Conservation (phyloP, 805 yeast genomes). For the Brettanomyces nanus region DNA sequence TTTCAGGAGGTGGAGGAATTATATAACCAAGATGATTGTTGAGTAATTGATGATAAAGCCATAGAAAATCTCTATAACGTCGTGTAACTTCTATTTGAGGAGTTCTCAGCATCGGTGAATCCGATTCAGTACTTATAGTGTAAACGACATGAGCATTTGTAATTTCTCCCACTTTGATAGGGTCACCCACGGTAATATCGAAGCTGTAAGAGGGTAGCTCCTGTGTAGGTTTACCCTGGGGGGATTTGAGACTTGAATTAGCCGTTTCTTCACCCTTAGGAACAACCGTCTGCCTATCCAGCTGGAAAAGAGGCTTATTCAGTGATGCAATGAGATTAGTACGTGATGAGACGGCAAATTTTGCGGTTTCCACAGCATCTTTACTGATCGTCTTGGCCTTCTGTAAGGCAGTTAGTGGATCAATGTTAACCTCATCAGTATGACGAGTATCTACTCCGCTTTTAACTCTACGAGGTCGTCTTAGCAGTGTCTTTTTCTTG, state of each 20-base stretch:
- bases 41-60: conserved; percentile 86
- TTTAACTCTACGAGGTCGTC: conserved; percentile 35
- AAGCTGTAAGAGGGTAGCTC: conserved; percentile 28
- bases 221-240: not conserved
- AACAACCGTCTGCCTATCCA: conserved; percentile 16
- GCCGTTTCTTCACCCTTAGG: not conserved
- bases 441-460: not conserved
- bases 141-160: conserved; percentile 86
- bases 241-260: not conserved
- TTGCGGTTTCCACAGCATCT: not conserved
- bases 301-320: conserved; percentile 47
- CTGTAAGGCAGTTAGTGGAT: not conserved
- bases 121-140: conserved; percentile 57
- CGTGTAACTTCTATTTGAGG: conserved; percentile 58
- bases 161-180: conserved; percentile 83
- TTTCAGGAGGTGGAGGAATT: conserved; percentile 94
- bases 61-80: conserved; percentile 85
- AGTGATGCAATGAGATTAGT: conserved; percentile 19
- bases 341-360: conserved; percentile 13
- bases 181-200: conserved; percentile 78
- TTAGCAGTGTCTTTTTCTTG: conserved; percentile 32
- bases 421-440: not conserved
- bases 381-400: no score
- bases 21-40: conserved; percentile 83
- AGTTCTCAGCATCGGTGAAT: conserved; percentile 28